Base-by-base conservation (phyloP, 345 rosid genomes). In the Trapa bicornis region DNA sequence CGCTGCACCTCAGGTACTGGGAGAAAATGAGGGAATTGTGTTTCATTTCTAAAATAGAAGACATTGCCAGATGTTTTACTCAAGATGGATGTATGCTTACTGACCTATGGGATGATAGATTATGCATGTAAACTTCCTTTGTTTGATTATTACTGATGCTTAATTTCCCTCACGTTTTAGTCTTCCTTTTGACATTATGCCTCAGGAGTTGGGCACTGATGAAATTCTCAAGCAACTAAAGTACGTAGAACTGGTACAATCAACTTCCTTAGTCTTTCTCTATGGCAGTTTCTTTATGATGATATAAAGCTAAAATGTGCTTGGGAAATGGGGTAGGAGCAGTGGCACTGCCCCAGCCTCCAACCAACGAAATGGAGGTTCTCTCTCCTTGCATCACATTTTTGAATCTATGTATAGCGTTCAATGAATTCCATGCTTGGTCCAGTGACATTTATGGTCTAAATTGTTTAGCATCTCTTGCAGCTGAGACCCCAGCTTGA, bases 141-240 rank as follows among this genome's bases (percentile, higher is more conserved):
- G 6, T 41, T 41, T 41, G 43, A 41, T 58, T 54, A 64, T 15
- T 36, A 37, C 16, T 36, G 69, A 54, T 50, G 52, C 74, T 22
- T 66, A 58, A 35, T 43, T 37, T 36, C 7, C 43, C 70, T 37
- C 63, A 64, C 73, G 74, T 47, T 66, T 68, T 41, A 41, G 4
- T 41, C 43, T 41, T 41, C 43, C 43, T 53, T 64, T 67, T 77
- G 54, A 73, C 5, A 57, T 47, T 37, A 4, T 29, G 63, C 35
- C 63, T 32, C 63, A 95, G 99, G 99, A 89, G 84, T 78, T 89
- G 84, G 96, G 84, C 69, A 91, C 97, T 37, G 86, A 83, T 71
- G 79, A 86, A 77, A 77, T 89, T 71, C 69, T 87, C 60, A 84
- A 80, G 87, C 99, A 91, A 65, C 81, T 89, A 53, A 87, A 91